phyloP scores from a whole-genome alignment of 805 yeast species.

The Nakazawaea sp. region DNA sequence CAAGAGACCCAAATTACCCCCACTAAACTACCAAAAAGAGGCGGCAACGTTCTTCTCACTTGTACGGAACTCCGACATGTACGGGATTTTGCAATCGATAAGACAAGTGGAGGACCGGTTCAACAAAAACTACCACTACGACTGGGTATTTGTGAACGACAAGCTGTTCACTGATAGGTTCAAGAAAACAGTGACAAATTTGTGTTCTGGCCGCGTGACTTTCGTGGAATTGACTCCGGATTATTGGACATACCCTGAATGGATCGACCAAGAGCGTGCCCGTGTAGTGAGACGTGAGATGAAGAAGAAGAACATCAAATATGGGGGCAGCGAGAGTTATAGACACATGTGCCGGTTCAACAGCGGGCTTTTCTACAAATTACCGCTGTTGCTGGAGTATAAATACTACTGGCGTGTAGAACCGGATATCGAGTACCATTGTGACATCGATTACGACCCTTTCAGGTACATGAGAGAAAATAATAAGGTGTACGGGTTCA shows the following conservation, averaged over 20 bases:
- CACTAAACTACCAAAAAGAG: slow-evolving; percentile 22
- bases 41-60: slow-evolving; percentile 63
- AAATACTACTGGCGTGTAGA: slow-evolving; percentile 59
- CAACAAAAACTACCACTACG: slow-evolving; percentile 54
- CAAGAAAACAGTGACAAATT: slow-evolving; percentile 34
- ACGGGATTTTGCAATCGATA: slow-evolving; percentile 46
- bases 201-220: slow-evolving; percentile 49
- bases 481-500: slow-evolving; percentile 44
- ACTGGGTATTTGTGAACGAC: slow-evolving; percentile 72
- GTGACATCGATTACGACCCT: slow-evolving; percentile 53
- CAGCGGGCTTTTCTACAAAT: slow-evolving; percentile 52
- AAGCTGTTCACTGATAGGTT: slow-evolving; percentile 53
- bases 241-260: slow-evolving; percentile 64
- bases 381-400: slow-evolving; percentile 35
- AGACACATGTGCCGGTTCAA: slow-evolving; percentile 71
- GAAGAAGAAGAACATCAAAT: slow-evolving; percentile 31
- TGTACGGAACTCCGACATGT: slow-evolving; percentile 58
- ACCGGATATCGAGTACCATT: slow-evolving; percentile 47
- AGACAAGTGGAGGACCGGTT: slow-evolving; percentile 57
- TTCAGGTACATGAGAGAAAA: slow-evolving; percentile 34
- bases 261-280: slow-evolving; percentile 51
- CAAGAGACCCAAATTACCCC: not conserved
- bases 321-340: slow-evolving; percentile 45
- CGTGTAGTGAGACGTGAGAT: slow-evolving; percentile 36
- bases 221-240: slow-evolving; percentile 53